Percentiles rank a stretch among this genome's conserved stretches.
phyloP scores from a whole-genome alignment of 1,139 yeast genomes.

The Candida frijolesensis region DNA sequence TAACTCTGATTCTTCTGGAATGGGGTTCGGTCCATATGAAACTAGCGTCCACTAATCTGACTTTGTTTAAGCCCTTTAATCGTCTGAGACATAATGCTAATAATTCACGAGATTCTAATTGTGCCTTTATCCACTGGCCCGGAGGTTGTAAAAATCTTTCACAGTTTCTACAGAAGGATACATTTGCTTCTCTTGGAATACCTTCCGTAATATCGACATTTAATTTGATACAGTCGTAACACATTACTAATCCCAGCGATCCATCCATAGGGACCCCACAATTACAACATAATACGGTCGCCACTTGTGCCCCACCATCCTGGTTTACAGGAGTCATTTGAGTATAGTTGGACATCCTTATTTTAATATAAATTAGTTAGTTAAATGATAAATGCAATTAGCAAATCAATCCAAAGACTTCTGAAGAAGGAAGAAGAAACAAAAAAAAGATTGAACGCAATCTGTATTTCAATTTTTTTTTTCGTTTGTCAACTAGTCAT shows the following conservation, averaged over 20 bases:
- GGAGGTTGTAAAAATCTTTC: slow-evolving; percentile 96
- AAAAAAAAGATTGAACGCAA: background rate
- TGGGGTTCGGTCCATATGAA: slow-evolving; percentile 99
- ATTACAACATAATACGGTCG: slow-evolving; percentile 95
- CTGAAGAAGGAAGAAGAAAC: background rate
- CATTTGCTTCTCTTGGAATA: slow-evolving; percentile 90
- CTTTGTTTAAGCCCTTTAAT: slow-evolving; percentile 84
- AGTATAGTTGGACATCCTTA: slow-evolving; percentile 52
- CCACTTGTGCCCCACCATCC: slow-evolving; percentile 34
- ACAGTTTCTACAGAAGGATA: slow-evolving; percentile 95
- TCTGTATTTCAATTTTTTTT: background rate
- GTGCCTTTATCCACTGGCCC: slow-evolving; percentile 87
- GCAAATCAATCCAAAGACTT: background rate
- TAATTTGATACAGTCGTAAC: slow-evolving; percentile 94
- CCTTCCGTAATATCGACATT: slow-evolving; percentile 95
- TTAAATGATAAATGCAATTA: background rate
- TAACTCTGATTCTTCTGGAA: slow-evolving; percentile 89
- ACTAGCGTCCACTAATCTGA: slow-evolving; percentile 88
- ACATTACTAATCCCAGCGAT: slow-evolving; percentile 90
- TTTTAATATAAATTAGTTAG: background rate
- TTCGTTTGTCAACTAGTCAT: background rate
- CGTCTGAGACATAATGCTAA: slow-evolving; percentile 87
- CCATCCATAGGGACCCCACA: slow-evolving; percentile 99
- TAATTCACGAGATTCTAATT: slow-evolving; percentile 88
- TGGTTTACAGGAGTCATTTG: slow-evolving; percentile 33